phyloP scores from a whole-genome alignment of 495 filamentous ascomycete species.

The Neurospora sp. region DNA sequence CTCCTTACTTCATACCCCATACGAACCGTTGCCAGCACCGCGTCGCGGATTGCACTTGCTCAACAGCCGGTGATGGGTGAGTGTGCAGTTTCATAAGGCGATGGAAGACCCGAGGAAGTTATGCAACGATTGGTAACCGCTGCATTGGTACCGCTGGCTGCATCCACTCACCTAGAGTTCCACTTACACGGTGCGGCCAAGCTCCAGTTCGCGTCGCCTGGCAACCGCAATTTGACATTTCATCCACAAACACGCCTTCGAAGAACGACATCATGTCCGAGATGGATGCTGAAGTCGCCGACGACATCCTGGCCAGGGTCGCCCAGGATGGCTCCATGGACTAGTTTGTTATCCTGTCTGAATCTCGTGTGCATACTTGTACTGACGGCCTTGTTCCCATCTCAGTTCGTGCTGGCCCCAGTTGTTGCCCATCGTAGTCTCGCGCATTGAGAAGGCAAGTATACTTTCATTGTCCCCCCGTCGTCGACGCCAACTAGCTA shows the following conservation, averaged over 20 bases:
- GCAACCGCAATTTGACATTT: neutral
- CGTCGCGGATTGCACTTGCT: no score
- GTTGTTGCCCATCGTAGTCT: slow-evolving; percentile 25
- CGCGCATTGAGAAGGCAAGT: slow-evolving; percentile 32
- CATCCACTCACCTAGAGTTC: neutral
- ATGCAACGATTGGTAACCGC: neutral
- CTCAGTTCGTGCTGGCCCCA: slow-evolving; percentile 30
- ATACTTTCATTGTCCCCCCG: neutral
- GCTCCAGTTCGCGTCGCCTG: neutral
- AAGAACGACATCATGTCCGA: slow-evolving; percentile 18
- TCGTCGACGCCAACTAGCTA: neutral
- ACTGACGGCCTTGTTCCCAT: neutral
- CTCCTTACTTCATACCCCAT: no score
- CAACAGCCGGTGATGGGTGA: neutral
- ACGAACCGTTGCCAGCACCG: no score
- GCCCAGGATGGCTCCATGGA: slow-evolving; percentile 60
- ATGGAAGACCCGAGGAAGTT: neutral
- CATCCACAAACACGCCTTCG: slow-evolving; percentile 3
- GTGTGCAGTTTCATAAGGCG: neutral
- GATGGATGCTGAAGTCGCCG: slow-evolving; percentile 44
- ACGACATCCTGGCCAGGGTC: slow-evolving; percentile 52
- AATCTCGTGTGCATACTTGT: slow-evolving; percentile 2
- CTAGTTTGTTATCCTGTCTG: slow-evolving; percentile 39
- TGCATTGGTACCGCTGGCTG: neutral
- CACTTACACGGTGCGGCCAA: neutral